Conservation (phyloP, 202 grass and related monocot genomes). For the Bolboschoenoplectus hybrid region DNA sequence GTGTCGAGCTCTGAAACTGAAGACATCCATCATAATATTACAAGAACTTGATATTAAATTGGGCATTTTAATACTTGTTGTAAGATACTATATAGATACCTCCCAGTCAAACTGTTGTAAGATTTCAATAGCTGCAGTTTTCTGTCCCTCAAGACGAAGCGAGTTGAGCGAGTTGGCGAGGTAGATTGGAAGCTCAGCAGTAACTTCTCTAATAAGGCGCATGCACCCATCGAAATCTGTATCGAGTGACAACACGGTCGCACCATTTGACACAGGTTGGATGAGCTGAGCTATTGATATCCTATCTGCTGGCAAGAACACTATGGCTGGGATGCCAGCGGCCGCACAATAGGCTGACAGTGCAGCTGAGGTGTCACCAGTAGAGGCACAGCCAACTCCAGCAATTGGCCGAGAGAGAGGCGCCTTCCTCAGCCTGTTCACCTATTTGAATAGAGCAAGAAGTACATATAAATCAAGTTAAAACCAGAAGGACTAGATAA, state of each 20-base stretch:
- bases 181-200: conserved; percentile 80
- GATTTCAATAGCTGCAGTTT: conserved; percentile 80
- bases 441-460: conserved; percentile 25
- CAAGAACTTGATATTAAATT: background rate
- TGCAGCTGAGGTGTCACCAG: conserved; percentile 82
- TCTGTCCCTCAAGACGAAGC: conserved; percentile 81
- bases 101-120: conserved; percentile 92
- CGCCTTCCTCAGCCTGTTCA: conserved; percentile 64
- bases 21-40: background rate
- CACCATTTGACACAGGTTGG: conserved; percentile 79
- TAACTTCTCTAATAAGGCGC: conserved; percentile 76
- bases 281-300: conserved; percentile 91
- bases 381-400: conserved; percentile 77
- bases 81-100: conserved; percentile 29
- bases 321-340: conserved; percentile 73
- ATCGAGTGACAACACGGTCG: conserved; percentile 77
- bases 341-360: conserved; percentile 78
- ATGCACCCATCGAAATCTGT: conserved; percentile 88
- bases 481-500: background rate
- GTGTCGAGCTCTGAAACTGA: background rate
- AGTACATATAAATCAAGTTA: background rate
- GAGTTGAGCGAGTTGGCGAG: conserved; percentile 86
- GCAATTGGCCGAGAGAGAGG: conserved; percentile 72
- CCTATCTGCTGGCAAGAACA: conserved; percentile 72
- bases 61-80: background rate